Conservation (phyloP, 2,329 filamentous ascomycete species). For the Claviceps sp. region DNA sequence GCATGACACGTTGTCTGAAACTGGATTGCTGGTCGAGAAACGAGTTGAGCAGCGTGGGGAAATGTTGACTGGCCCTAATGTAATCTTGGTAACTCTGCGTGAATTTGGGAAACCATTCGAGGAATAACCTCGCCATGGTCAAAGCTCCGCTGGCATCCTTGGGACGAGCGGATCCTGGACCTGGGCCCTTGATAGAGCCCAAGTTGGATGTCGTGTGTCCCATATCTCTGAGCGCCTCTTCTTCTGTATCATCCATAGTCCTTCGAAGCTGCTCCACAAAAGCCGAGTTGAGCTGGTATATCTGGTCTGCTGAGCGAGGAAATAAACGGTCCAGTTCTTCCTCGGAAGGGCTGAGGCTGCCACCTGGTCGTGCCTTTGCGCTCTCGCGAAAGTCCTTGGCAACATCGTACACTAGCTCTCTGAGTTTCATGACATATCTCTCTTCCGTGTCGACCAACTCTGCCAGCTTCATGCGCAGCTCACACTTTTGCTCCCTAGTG, state of each 20-base stretch:
- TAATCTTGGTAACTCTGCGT: conserved; percentile 86
- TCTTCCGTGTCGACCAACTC: conserved; percentile 91
- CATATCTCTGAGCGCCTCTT: conserved; percentile 65
- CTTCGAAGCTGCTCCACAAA: conserved; percentile 67
- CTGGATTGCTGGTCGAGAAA: conserved; percentile 73
- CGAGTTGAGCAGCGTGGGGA: conserved; percentile 65
- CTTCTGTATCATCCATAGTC: conserved; percentile 72
- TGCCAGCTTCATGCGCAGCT: conserved; percentile 73
- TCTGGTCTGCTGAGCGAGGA: conserved; percentile 64
- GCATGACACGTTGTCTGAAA: conserved; percentile 66
- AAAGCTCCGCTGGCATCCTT: conserved; percentile 68
- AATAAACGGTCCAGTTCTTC: conserved; percentile 67
- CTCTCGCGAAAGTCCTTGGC: conserved; percentile 67
- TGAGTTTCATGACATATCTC: conserved; percentile 79
- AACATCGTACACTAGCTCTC: conserved; percentile 68
- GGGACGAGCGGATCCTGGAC: conserved; percentile 28
- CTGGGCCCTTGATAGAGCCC: conserved; percentile 24
- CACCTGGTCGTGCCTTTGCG: conserved; percentile 41
- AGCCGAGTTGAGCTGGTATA: conserved; percentile 65
- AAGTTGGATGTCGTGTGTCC: conserved; percentile 37
- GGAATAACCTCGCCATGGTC: conserved; percentile 64
- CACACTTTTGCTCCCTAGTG: conserved; percentile 67
- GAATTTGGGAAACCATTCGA: conserved; percentile 90
- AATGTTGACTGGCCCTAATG: conserved; percentile 78
- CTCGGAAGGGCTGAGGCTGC: conserved; percentile 58